Evolutionary conservation across 257 asterid species (phyloP), one percentile per base, ranked within the genome.

Genomic region (Avicennia marina): DNA sequence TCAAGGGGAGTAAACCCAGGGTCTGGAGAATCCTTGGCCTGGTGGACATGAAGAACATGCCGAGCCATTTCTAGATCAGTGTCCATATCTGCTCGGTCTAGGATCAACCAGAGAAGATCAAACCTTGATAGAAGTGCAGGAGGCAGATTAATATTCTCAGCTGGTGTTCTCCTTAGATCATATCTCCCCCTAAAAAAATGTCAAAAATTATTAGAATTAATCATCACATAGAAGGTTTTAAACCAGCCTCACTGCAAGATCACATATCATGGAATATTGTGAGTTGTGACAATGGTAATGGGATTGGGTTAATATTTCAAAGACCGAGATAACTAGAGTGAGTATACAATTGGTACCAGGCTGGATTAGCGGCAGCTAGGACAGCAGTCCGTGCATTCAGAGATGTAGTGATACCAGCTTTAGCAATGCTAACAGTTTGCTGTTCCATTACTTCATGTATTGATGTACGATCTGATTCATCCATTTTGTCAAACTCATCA

Each of bases 401-500:
- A 71, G 99, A 93, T 27, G 99, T 93, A 29, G 99, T 93, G 63
- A 93, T 93, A 57, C 99, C 99, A 77, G 97, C 99, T 74, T 93
- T 89, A 12, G 99, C 99, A 58, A 89, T 93, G 72, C 96, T 93
- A 53, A 93, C 97, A 54, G 99, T 93, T 81, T 93, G 97, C 80
- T 93, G 99, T 78, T 93, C 99, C 99, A 93, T 89, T 50, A 93
- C 99, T 81, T 93, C 99, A 67, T 89, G 99, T 58, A 93, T 89
- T 33, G 97, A 95, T 38, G 99, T 93, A 47, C 97, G 87, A 66
- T 93, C 99, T 26, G 89, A 82, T 54, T 93, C 99, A 16, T 93
- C 97, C 99, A 93, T 93, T 71, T 93, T 93, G 79, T 93, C 99
- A 2, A 93, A 93, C 74, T 93, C 97, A 64, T 93, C 99, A 46